Evolutionary conservation across 2,329 filamentous ascomycete genomes (phyloP).

Genomic region (Endocalyx cinctus): DNA sequence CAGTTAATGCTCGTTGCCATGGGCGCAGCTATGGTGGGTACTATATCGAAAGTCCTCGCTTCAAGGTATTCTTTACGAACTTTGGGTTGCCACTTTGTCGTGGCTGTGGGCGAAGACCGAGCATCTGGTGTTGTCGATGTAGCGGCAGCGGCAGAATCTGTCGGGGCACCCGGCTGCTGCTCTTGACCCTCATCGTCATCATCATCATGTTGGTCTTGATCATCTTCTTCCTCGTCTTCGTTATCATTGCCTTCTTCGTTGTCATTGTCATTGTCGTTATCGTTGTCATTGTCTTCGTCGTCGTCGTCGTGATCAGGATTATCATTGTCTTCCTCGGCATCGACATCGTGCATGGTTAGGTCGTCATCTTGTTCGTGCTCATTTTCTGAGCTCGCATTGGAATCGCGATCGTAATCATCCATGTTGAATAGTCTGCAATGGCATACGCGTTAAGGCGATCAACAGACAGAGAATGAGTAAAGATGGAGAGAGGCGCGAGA

Average conservation of each 20-base stretch:
- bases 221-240: slow-evolving; percentile 27
- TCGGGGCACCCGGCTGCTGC: slow-evolving; percentile 8
- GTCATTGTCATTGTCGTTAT: slow-evolving; percentile 29
- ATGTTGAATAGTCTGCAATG: no score
- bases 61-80: slow-evolving; percentile 75
- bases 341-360: slow-evolving; percentile 24
- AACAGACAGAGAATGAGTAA: no score
- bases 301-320: slow-evolving; percentile 27
- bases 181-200: slow-evolving; percentile 27
- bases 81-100: slow-evolving; percentile 48
- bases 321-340: slow-evolving; percentile 21
- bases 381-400: slow-evolving; percentile 40
- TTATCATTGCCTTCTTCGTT: slow-evolving; percentile 32
- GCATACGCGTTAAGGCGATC: no score
- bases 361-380: slow-evolving; percentile 42
- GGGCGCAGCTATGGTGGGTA: slow-evolving; percentile 93
- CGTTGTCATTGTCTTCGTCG: slow-evolving; percentile 31
- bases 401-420: slow-evolving; percentile 35
- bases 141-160: slow-evolving; percentile 19
- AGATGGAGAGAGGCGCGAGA: no score
- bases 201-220: slow-evolving; percentile 29
- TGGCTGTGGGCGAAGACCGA: slow-evolving; percentile 19
- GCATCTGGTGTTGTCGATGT: slow-evolving; percentile 30
- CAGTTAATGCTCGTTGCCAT: slow-evolving; percentile 95
- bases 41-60: slow-evolving; percentile 84